Conservation (phyloP, 352 stramenopile species). For the Phytophthora niederhauseri region DNA sequence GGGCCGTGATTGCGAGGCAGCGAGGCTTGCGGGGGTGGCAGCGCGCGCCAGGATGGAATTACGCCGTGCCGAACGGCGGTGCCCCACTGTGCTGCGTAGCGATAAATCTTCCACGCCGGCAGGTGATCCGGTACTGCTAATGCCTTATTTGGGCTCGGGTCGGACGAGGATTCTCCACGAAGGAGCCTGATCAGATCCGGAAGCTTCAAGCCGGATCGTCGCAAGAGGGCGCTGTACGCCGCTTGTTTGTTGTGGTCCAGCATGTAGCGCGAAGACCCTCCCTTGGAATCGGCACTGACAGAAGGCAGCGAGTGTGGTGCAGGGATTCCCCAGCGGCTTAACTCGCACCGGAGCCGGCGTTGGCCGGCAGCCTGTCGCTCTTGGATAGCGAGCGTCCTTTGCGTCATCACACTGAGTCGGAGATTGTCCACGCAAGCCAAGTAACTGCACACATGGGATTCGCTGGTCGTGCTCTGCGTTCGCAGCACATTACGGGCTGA, state of each 20-base stretch:
- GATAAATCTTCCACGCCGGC: neutral
- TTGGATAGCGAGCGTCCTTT: too few relatives aligned
- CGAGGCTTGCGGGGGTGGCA: neutral
- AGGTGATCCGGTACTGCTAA: neutral
- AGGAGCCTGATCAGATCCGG: constrained; percentile 12
- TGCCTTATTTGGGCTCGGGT: constrained; percentile 15
- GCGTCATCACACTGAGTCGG: too few relatives aligned
- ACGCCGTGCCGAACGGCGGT: constrained; percentile 3
- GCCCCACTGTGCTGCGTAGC: neutral
- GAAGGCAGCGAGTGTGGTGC: too few relatives aligned
- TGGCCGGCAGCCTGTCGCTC: too few relatives aligned
- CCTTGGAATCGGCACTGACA: too few relatives aligned
- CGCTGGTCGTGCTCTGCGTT: too few relatives aligned
- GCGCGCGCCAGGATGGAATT: neutral
- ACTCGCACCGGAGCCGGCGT: too few relatives aligned
- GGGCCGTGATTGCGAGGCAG: constrained; percentile 15
- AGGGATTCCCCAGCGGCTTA: too few relatives aligned
- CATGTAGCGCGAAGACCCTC: too few relatives aligned
- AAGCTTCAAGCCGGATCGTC: neutral
- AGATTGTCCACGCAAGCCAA: too few relatives aligned
- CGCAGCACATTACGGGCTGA: too few relatives aligned
- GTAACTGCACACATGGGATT: too few relatives aligned
- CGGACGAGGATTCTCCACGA: neutral
- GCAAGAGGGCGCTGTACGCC: constrained; percentile 11
- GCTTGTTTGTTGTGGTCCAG: constrained; percentile 14